phyloP scores from a whole-genome alignment of 768 basidiomycete genomes.

The Paxillus ammoniavirescens region DNA sequence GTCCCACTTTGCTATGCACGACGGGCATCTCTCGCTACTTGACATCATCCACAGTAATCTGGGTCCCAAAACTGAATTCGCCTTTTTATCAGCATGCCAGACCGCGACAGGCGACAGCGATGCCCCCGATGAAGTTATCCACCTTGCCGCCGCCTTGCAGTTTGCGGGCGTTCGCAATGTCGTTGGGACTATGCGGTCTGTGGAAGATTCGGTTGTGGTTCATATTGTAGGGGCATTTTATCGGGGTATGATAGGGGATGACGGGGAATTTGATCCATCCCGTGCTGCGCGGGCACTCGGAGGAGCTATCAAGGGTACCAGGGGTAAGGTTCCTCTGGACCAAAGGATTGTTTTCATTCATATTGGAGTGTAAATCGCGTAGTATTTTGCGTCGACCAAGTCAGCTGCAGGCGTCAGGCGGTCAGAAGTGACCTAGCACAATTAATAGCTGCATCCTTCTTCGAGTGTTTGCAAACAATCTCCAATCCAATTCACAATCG shows the following conservation, averaged over 20 bases:
- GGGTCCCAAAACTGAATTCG: slow-evolving; percentile 20
- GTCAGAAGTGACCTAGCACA: no score
- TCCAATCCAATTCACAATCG: no score
- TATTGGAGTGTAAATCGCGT: slow-evolving; percentile 10
- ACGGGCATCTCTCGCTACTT: slow-evolving; percentile 18
- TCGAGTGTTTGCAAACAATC: no score
- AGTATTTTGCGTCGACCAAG: no score
- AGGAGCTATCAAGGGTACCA: slow-evolving; percentile 7
- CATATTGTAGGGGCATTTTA: slow-evolving; percentile 18
- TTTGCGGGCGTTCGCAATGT: slow-evolving; percentile 27
- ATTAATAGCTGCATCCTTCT: no score
- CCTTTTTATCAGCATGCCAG: slow-evolving; percentile 31
- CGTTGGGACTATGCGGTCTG: slow-evolving; percentile 32
- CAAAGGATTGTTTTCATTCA: slow-evolving; percentile 24
- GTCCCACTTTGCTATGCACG: slow-evolving; percentile 18
- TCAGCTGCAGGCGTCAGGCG: no score
- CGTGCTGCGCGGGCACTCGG: slow-evolving; percentile 16
- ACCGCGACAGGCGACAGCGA: slow-evolving; percentile 24
- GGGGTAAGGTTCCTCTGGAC: slow-evolving; percentile 16
- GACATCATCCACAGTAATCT: slow-evolving; percentile 18
- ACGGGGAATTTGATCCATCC: slow-evolving; percentile 15
- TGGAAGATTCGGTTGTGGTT: slow-evolving; percentile 20
- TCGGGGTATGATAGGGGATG: slow-evolving; percentile 11
- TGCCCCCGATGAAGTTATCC: slow-evolving; percentile 28
- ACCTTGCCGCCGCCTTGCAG: slow-evolving; percentile 31